Evolutionary conservation across 768 basidiomycete genomes (phyloP), one percentile per base, ranked within the genome.

Genomic region (Tubosaeta sp.): DNA sequence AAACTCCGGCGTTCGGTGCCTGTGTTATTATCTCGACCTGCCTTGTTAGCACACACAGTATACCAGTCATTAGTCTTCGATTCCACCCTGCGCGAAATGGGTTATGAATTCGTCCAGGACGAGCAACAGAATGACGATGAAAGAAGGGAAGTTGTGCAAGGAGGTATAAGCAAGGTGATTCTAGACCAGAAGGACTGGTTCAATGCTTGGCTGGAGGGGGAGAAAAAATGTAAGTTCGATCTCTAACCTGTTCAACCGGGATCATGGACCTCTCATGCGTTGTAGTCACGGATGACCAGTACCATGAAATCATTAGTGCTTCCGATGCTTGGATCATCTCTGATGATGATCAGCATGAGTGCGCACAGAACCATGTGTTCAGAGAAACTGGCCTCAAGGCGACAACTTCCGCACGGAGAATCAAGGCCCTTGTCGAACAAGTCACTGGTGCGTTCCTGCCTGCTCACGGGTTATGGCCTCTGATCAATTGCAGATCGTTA

Each of bases 1-100:
- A 92, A 97, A 61, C 74, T 98, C 12, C 78, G 75, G 38, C 82
- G 80, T 42, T 85, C 89, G 0, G 74, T 94, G 33, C 89, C 93
- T 0, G 65, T 78, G 17, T 70, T 98, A 11, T 71, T 98, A 5
- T 71, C 81, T 2, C 83, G 86, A 58, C 90, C 97, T 0, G 83
- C 93, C 0, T 71, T 98, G 19, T 75, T 99, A 7, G 97, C 97
- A 2, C 95, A 99, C 63, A 97, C 94, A 1, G 87, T 98, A 44
- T 95, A 95, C 65, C 92, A 98, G 67, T 82, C 94, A 0, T 73
- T 98, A 4, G 69, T 84, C 0, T 99, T 98, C 58, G 97, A 99
- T 68, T 81, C 85, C 26, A 76, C 84, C 19, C 63, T 97, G 34
- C 71, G 74, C 16, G 88, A 88, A 57, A 82, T 84, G 65, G 90